These are phyloP conservation scores for Tremella yokohamensis DNA, from an alignment of 768 basidiomycete species.

Conservation along the genomic window DNA sequence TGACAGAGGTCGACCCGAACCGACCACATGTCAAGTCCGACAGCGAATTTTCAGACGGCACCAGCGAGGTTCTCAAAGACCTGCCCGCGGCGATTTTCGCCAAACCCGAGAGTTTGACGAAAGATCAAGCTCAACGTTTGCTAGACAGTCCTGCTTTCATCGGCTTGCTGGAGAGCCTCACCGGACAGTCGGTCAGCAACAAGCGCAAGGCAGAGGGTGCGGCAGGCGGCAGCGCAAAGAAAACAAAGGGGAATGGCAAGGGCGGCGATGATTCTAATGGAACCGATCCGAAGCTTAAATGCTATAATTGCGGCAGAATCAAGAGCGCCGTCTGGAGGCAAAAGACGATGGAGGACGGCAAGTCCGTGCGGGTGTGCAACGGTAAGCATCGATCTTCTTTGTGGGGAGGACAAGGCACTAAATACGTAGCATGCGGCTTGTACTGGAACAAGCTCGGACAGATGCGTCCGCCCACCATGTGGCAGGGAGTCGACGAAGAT, in stretches of 20 bases:
- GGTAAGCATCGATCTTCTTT: constrained; percentile 27
- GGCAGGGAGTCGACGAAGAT: constrained; percentile 44
- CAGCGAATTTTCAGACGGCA: too few species aligned
- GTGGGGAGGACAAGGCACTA: background rate
- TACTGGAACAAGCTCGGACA: constrained; percentile 46
- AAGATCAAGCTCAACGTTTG: constrained; percentile 40
- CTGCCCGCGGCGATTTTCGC: constrained; percentile 34
- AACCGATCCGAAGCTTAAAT: constrained; percentile 19
- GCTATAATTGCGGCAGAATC: constrained; percentile 47
- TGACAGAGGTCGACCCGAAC: background rate
- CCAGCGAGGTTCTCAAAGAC: constrained; percentile 18
- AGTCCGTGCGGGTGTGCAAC: constrained; percentile 44
- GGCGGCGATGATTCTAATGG: constrained; percentile 9
- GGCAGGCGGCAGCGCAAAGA: background rate
- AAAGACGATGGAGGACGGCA: constrained; percentile 40
- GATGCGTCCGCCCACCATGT: constrained; percentile 46
- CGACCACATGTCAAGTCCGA: background rate
- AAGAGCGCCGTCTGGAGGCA: constrained; percentile 46
- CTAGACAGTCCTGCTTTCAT: constrained; percentile 38
- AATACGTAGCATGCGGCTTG: constrained; percentile 43
- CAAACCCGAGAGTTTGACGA: constrained; percentile 34
- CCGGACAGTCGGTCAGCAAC: constrained; percentile 14
- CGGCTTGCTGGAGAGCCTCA: constrained; percentile 34
- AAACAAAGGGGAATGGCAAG: background rate
- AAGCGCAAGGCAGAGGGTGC: background rate